Conservation (phyloP, 352 stramenopile genomes). For the Pythium rhizo-oryzae region DNA sequence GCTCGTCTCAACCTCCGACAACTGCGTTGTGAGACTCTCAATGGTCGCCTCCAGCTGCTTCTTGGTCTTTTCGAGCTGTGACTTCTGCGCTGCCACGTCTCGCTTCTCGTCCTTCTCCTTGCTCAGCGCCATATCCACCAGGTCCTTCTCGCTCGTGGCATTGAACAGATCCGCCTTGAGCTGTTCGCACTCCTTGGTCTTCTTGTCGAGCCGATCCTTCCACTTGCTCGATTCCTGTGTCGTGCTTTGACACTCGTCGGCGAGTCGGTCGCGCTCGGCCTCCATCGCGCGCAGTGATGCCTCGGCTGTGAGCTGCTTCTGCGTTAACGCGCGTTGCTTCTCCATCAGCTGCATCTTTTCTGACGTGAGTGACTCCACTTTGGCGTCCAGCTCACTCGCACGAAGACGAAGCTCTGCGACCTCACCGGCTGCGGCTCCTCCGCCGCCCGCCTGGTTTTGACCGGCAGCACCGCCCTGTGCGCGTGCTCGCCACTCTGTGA, state of each 20-base stretch:
- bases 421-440: slow-evolving; percentile 9
- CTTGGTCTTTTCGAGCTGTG: slow-evolving; percentile 32
- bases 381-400: slow-evolving; percentile 32
- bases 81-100: slow-evolving; percentile 25
- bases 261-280: slow-evolving; percentile 29
- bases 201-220: slow-evolving; percentile 38
- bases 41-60: slow-evolving; percentile 33
- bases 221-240: slow-evolving; percentile 34
- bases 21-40: slow-evolving; percentile 24
- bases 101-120: slow-evolving; percentile 36
- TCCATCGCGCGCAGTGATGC: slow-evolving; percentile 7
- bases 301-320: slow-evolving; percentile 30
- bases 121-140: slow-evolving; percentile 25
- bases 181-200: slow-evolving; percentile 39
- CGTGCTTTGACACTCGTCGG: slow-evolving; percentile 24
- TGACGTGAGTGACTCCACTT: slow-evolving; percentile 26
- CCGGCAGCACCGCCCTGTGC: neutral
- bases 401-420: slow-evolving; percentile 27
- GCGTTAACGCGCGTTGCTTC: slow-evolving; percentile 32
- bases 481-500: slow-evolving; percentile 20
- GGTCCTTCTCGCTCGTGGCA: slow-evolving; percentile 40
- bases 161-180: slow-evolving; percentile 21
- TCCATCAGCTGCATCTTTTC: slow-evolving; percentile 41
- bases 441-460: slow-evolving; percentile 1
- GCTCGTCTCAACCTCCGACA: slow-evolving; percentile 30